A percentile compares a stretch with the other conserved stretches of the same genome.
Evolutionary conservation across 2,329 filamentous ascomycete genomes (phyloP).

Genomic region (Aspergillus nomiae): DNA sequence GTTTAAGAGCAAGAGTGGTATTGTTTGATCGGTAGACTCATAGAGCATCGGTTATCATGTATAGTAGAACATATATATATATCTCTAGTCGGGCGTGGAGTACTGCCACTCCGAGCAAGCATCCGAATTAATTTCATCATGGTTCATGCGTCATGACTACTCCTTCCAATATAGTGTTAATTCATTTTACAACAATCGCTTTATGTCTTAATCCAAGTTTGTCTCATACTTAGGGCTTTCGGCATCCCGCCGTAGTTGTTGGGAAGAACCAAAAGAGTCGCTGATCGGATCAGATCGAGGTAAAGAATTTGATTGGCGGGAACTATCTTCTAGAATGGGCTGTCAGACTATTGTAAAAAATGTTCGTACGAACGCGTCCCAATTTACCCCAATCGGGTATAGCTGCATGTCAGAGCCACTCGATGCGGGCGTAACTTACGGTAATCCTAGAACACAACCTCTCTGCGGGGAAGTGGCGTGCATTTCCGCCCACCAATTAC

Average conservation of each 20-base stretch:
- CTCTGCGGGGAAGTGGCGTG: conserved; percentile 9
- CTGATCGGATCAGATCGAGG: too few relatives aligned
- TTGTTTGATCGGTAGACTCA: not conserved
- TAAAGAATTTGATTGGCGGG: not conserved
- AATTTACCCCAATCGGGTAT: not conserved
- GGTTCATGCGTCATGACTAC: not conserved
- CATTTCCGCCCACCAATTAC: conserved; percentile 8
- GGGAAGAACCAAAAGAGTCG: not conserved
- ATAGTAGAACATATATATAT: not conserved
- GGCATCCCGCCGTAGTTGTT: not conserved
- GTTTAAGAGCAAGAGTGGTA: not conserved
- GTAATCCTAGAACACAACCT: not conserved
- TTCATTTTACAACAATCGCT: not conserved
- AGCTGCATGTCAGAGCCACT: not conserved
- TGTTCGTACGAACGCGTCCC: not conserved
- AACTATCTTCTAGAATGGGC: not conserved
- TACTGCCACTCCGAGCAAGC: not conserved
- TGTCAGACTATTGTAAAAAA: conserved; percentile 1
- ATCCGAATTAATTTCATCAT: not conserved
- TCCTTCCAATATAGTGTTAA: not conserved
- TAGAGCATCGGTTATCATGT: not conserved
- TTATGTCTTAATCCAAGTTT: not conserved
- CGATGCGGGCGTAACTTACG: not conserved
- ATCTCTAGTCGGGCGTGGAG: not conserved
- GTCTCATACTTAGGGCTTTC: not conserved